Conservation (phyloP, 2,329 filamentous ascomycete species). For the Cladosporium austrohemisphaericum region DNA sequence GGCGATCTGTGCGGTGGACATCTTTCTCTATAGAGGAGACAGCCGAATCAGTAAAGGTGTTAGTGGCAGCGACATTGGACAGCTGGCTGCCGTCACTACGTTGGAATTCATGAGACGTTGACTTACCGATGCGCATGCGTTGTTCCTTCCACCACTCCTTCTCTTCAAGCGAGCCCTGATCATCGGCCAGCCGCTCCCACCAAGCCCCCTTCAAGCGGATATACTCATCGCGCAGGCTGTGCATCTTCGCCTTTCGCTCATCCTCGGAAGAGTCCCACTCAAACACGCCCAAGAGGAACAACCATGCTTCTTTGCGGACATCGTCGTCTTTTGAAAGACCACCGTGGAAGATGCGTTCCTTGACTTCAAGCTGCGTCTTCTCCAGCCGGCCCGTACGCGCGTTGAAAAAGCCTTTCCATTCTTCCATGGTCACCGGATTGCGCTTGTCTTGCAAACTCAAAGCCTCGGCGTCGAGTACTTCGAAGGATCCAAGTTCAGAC, state of each 20-base stretch:
- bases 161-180: conserved; percentile 72
- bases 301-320: conserved; percentile 92
- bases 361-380: conserved; percentile 85
- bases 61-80: conserved; percentile 20
- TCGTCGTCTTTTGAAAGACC: conserved; percentile 85
- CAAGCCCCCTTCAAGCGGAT: conserved; percentile 88
- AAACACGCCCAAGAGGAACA: conserved; percentile 87
- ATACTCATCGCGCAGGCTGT: conserved; percentile 87
- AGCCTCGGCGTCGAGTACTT: conserved; percentile 75
- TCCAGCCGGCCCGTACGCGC: conserved; percentile 66
- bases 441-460: conserved; percentile 73
- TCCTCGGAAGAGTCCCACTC: conserved; percentile 88
- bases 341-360: conserved; percentile 95
- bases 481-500: conserved; percentile 92
- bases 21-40: conserved; percentile 77
- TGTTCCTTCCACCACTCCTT: conserved; percentile 98
- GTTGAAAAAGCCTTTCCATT: conserved; percentile 93
- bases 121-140: conserved; percentile 82
- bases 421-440: conserved; percentile 71
- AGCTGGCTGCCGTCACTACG: not conserved
- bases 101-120: not conserved
- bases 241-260: conserved; percentile 77
- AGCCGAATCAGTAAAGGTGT: conserved; percentile 42
- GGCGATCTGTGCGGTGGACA: conserved; percentile 93
- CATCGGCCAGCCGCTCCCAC: conserved; percentile 91